Evolutionary conservation across 106 monocot species (phyloP).

Genomic region (Dendrobium nobile): DNA sequence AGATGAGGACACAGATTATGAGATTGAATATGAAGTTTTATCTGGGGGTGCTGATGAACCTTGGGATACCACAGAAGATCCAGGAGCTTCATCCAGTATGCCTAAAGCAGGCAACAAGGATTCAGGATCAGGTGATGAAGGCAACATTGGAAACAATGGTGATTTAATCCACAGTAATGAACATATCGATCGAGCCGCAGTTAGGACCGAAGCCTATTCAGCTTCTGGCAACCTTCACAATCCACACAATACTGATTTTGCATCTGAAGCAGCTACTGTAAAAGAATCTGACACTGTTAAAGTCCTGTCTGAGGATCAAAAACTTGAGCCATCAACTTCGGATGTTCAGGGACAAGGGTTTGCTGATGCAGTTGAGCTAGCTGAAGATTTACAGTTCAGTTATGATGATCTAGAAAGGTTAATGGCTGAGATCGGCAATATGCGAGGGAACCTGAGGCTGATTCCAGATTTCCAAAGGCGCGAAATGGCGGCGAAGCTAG

Average conservation of each 20-base stretch:
- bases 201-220: background rate
- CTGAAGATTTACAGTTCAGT: constrained; percentile 28
- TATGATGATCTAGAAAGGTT: constrained; percentile 69
- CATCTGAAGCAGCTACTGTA: constrained; percentile 1
- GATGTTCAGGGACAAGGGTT: constrained; percentile 11
- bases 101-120: background rate
- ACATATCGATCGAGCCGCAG: background rate
- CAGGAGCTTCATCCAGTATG: constrained; percentile 18
- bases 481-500: constrained; percentile 88
- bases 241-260: background rate
- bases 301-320: background rate
- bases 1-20: constrained; percentile 81
- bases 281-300: constrained; percentile 1
- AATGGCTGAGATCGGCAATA: constrained; percentile 78
- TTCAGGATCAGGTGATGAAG: constrained; percentile 8
- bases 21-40: constrained; percentile 77
- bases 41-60: constrained; percentile 62
- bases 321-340: background rate
- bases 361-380: background rate
- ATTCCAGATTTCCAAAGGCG: constrained; percentile 97
- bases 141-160: background rate
- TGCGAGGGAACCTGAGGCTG: constrained; percentile 71
- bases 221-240: background rate
- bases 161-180: background rate
- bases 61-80: constrained; percentile 26